Conservation (phyloP, 495 filamentous ascomycete species). For the Aspergillus hancockii region DNA sequence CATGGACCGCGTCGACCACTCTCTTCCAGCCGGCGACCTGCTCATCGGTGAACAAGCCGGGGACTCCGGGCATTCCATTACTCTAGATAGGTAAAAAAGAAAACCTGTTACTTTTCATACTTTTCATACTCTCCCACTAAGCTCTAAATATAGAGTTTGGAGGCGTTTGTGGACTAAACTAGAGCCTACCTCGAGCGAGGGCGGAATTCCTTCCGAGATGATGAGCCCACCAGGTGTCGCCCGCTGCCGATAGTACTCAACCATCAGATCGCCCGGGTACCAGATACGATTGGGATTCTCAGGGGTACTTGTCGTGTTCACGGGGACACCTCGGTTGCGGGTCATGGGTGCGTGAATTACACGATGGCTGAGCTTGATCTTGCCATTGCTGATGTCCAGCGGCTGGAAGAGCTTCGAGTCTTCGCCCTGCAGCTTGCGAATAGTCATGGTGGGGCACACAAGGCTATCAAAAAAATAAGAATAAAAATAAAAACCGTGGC, state of each 20-base stretch:
- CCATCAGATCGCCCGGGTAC: conserved; percentile 47
- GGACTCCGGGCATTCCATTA: conserved; percentile 49
- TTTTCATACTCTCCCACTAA: neutral
- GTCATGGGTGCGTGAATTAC: conserved; percentile 58
- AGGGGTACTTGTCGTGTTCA: conserved; percentile 40
- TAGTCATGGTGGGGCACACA: conserved; percentile 25
- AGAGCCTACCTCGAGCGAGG: conserved; percentile 41
- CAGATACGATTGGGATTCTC: conserved; percentile 46
- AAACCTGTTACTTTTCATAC: neutral
- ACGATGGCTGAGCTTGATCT: conserved; percentile 52
- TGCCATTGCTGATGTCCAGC: conserved; percentile 48
- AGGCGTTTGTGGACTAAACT: neutral
- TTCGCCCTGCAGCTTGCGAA: conserved; percentile 23
- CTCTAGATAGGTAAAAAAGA: conserved; percentile 20
- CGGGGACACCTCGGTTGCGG: conserved; percentile 48
- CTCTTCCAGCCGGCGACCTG: conserved; percentile 52
- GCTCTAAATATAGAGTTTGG: neutral
- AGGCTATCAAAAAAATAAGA: neutral
- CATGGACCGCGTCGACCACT: conserved; percentile 55
- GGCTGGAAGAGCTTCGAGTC: conserved; percentile 53
- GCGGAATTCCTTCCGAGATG: conserved; percentile 56
- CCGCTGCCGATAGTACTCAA: conserved; percentile 57
- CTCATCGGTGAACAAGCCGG: conserved; percentile 49
- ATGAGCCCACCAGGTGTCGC: conserved; percentile 54
- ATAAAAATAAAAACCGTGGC: neutral